Conservation (phyloP, 768 basidiomycete species). For the Fomitopsis pulvina region DNA sequence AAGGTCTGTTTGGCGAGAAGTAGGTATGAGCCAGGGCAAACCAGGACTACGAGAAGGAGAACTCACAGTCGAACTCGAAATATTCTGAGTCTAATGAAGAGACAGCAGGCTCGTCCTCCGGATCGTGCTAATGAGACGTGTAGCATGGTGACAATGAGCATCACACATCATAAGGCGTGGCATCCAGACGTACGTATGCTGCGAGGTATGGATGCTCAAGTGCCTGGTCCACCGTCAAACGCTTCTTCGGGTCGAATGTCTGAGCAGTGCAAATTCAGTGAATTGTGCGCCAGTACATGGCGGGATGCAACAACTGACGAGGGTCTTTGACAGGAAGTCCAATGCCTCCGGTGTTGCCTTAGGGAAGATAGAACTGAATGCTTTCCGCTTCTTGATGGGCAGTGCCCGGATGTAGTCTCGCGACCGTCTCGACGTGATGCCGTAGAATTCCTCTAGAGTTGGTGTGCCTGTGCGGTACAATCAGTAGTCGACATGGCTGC, state of each 20-base stretch:
- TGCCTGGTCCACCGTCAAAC: constrained; percentile 77
- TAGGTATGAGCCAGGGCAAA: background rate
- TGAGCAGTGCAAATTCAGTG: constrained; percentile 17
- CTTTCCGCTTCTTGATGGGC: constrained; percentile 70
- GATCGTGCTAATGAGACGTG: constrained; percentile 53
- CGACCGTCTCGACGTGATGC: constrained; percentile 78
- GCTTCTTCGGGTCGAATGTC: constrained; percentile 87
- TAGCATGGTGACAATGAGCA: background rate
- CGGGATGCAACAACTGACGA: constrained; percentile 34
- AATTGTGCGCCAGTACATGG: background rate
- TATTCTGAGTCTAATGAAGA: constrained; percentile 75
- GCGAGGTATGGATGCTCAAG: constrained; percentile 77
- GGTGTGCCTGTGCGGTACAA: constrained; percentile 53
- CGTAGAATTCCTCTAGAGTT: constrained; percentile 84
- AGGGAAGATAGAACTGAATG: constrained; percentile 71
- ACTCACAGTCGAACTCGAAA: constrained; percentile 84
- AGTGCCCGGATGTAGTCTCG: constrained; percentile 84
- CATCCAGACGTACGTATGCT: constrained; percentile 55
- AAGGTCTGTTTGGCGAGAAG: constrained; percentile 39
- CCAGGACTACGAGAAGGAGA: background rate
- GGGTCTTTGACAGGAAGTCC: constrained; percentile 64
- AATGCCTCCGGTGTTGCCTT: constrained; percentile 67
- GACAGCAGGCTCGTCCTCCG: constrained; percentile 85
- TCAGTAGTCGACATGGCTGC: background rate
- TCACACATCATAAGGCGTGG: background rate